These are phyloP conservation scores for Catenaria anguillulae DNA, from an alignment of 371 early-diverging fungal species.

Conservation along the genomic window DNA sequence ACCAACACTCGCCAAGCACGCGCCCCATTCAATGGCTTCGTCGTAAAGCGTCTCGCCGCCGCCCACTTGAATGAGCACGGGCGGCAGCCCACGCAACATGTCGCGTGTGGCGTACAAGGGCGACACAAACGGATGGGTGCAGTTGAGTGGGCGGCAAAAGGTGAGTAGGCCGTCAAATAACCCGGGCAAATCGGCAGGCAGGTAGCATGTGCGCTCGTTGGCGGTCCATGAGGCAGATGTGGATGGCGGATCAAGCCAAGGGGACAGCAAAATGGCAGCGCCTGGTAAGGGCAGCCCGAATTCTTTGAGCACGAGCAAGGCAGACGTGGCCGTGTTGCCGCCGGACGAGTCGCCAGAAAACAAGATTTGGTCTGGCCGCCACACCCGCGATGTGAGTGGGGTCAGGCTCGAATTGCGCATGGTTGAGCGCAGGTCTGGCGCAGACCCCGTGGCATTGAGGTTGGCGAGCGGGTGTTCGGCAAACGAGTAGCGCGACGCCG, in stretches of 20 bases:
- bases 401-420: neutral
- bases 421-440: neutral
- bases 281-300: constrained; percentile 2
- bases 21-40: constrained; percentile 1
- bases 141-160: neutral
- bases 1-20: neutral
- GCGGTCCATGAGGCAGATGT: neutral
- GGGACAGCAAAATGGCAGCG: neutral
- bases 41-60: neutral
- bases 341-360: neutral
- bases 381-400: neutral
- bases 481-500: neutral
- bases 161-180: neutral
- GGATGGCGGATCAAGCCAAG: constrained; percentile 1
- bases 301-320: neutral
- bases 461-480: constrained; percentile 3
- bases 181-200: constrained; percentile 2
- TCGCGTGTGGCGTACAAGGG: constrained; percentile 2
- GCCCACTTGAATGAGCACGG: constrained; percentile 1
- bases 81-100: neutral
- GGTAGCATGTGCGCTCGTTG: constrained; percentile 4
- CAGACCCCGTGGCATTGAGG: neutral
- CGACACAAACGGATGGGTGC: constrained; percentile 1
- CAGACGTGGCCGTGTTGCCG: constrained; percentile 1
- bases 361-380: constrained; percentile 1